Evolutionary conservation across 2,329 filamentous ascomycete species (phyloP), one percentile per base, ranked within the genome.

Genomic region (Hirsutella thompsonii): DNA sequence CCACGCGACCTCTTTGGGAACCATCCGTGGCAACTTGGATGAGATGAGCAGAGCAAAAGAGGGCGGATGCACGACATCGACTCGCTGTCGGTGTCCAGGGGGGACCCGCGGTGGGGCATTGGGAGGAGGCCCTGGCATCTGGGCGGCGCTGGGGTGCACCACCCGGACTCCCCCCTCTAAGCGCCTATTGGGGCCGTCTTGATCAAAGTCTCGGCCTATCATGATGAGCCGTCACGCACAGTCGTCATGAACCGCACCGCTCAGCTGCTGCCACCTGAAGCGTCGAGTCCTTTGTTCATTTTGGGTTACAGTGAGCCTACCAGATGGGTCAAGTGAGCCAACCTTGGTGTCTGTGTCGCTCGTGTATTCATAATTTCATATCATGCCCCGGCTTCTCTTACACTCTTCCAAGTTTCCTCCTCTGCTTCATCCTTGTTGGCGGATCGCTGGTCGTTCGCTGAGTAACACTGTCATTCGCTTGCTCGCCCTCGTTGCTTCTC

Each of bases 11-110:
- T 48, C 38, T 43, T 28, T 46, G 44, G 38, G 42, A 40, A 42
- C 40, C 47, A 44, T 52, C 48, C 52, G 57, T 51, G 53, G 56
- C 55, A 54, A 51, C 39, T 45, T 43, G 44, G 23, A n/a, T n/a
- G 10, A 11, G 37, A 30, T 39, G 30, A 16, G 30, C 30, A 13
- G 30, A 14, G 5, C n/a, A n/a, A 14, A 13, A 14, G n/a, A 13
- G n/a, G 43, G 45, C 48, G 37, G 42, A 57, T 57, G 57, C 57
- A 59, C 54, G 52, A 58, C 59, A 67, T 67, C 60, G 58, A 66
- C 61, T 68, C 60, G 61, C 58, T 59, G 53, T 52, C 40, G n/a
- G 42, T 51, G 52, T 48, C 46, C 48, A 50, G 47, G 52, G 23
- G 23, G 6, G 23, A 51, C 58, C 53, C 60, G 56, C 57, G 56